phyloP scores from a whole-genome alignment of 306 rosid genomes.

The Malus sylvestris region DNA sequence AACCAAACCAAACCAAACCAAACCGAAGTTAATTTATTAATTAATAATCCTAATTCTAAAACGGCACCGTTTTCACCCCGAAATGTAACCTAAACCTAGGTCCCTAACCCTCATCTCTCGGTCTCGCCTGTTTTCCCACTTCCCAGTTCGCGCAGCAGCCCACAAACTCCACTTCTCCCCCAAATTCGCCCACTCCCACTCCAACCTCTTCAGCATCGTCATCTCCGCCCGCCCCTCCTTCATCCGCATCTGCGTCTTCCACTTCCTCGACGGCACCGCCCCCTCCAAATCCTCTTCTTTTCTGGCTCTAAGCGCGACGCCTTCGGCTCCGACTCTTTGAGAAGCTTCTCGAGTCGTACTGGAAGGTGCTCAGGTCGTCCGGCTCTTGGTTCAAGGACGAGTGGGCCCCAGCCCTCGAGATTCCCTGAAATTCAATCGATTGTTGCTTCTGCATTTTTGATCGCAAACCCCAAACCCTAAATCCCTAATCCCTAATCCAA shows the following conservation, averaged over 20 bases:
- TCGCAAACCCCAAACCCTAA: too few relatives aligned
- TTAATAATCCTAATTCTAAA: too few relatives aligned
- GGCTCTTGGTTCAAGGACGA: conserved; percentile 42
- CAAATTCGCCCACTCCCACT: conserved; percentile 26
- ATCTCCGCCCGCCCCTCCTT: conserved; percentile 22
- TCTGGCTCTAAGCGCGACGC: conserved; percentile 22
- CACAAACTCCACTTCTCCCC: conserved; percentile 34
- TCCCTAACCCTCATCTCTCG: too few relatives aligned
- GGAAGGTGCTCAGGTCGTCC: conserved; percentile 29
- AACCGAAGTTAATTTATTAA: too few relatives aligned
- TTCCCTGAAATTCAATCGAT: too few relatives aligned
- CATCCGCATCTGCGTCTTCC: conserved; percentile 30
- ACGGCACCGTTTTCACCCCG: too few relatives aligned
- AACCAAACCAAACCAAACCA: too few relatives aligned
- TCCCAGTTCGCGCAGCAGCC: neutral
- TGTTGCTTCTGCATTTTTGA: too few relatives aligned
- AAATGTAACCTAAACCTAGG: too few relatives aligned
- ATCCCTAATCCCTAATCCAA: too few relatives aligned
- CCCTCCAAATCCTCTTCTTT: conserved; percentile 19
- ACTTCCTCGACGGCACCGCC: conserved; percentile 24
- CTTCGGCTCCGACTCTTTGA: conserved; percentile 11
- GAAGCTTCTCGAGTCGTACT: conserved; percentile 33
- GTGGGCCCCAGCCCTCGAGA: conserved; percentile 19
- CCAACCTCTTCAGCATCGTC: conserved; percentile 29
- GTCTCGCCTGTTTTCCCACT: too few relatives aligned